A percentile compares a stretch with the other conserved stretches of the same genome.
Evolutionary conservation across 78 protist species (phyloP).

Genomic region (Dictyostelium citrinum): DNA sequence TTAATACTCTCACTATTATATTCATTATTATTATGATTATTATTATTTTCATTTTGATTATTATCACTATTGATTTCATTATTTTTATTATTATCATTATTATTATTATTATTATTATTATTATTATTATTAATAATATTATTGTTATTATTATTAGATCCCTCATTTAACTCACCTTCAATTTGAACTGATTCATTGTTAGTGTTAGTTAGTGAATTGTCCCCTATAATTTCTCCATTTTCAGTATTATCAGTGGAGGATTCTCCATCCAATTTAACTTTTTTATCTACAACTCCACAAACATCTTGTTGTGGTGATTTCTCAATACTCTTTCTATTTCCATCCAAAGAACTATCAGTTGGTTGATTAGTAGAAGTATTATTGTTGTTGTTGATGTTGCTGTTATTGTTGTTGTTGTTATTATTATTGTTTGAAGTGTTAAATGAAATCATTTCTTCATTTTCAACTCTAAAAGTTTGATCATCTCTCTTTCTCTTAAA

Average conservation of each 20-base stretch:
- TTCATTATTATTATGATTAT: neutral
- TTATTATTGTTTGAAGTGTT: neutral
- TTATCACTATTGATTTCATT: neutral
- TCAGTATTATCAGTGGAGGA: neutral
- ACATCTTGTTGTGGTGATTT: neutral
- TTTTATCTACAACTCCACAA: neutral
- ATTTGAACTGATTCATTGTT: neutral
- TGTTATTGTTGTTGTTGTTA: neutral
- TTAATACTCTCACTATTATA: neutral
- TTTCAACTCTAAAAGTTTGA: neutral
- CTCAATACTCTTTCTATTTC: neutral
- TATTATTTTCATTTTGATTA: neutral
- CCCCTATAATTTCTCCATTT: neutral
- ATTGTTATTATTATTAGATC: neutral
- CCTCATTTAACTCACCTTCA: neutral
- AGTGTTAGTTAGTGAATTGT: neutral
- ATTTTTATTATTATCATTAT: neutral
- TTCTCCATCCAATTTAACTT: neutral
- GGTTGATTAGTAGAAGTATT: neutral
- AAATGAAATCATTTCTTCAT: neutral
- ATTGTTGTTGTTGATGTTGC: neutral
- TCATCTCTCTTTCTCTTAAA: constrained; percentile 16
- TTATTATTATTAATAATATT: neutral
- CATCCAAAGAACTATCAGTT: neutral
- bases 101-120: neutral